phyloP scores from a whole-genome alignment of 116 monocot species.

The Phalaenopsis hybrid region DNA sequence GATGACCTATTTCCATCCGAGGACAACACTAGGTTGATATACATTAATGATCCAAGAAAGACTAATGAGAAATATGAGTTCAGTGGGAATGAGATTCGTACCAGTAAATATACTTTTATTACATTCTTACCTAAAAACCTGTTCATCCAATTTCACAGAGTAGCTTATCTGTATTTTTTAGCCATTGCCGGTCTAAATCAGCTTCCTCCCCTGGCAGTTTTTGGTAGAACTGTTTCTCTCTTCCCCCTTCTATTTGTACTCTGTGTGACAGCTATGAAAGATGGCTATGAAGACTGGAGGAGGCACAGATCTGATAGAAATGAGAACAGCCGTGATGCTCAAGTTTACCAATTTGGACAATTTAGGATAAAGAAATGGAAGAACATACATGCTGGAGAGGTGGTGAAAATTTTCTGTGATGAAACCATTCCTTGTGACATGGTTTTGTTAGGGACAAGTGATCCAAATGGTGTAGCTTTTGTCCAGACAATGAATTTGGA shows the following conservation, averaged over 20 bases:
- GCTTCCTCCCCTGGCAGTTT: conserved; percentile 94
- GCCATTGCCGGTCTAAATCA: conserved; percentile 96
- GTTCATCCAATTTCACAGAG: conserved; percentile 87
- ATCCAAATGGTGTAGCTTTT: conserved; percentile 89
- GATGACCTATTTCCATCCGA: conserved; percentile 54
- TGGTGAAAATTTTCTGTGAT: conserved; percentile 69
- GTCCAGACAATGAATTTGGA: conserved; percentile 98
- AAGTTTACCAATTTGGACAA: conserved; percentile 61
- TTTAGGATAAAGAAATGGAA: conserved; percentile 82
- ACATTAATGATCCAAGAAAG: conserved; percentile 77
- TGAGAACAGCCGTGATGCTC: conserved; percentile 76
- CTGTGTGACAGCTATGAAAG: conserved; percentile 92
- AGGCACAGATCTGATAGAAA: conserved; percentile 88
- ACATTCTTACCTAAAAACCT: conserved; percentile 92
- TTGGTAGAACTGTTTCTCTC: conserved; percentile 91
- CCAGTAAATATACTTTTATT: conserved; percentile 88
- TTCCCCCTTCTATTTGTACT: conserved; percentile 94
- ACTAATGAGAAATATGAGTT: conserved; percentile 88
- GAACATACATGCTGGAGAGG: conserved; percentile 72
- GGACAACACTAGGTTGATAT: conserved; percentile 56
- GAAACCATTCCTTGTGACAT: conserved; percentile 90
- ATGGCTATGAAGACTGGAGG: conserved; percentile 98
- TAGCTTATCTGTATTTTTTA: conserved; percentile 89
- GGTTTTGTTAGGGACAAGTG: conserved; percentile 81
- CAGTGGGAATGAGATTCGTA: conserved; percentile 85